Percentiles rank a stretch among this genome's conserved stretches.
Conservation (phyloP, 2,329 filamentous ascomycete genomes). For the Ciborinia camelliae region DNA sequence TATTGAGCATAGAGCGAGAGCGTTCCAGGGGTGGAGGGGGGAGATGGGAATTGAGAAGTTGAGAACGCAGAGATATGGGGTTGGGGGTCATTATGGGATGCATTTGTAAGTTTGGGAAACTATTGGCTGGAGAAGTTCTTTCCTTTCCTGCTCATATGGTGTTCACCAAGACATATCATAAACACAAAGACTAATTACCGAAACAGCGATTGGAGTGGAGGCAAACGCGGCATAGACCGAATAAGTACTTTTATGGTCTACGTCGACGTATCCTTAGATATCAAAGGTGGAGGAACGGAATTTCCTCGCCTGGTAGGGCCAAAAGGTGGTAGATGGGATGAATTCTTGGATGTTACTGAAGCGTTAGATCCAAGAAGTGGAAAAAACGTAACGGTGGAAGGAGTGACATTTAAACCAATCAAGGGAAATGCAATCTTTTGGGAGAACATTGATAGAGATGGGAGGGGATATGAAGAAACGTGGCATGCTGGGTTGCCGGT, state of each 20-base stretch:
- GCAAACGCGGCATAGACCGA: slow-evolving; percentile 41
- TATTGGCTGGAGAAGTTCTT: no score
- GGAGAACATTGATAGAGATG: slow-evolving; percentile 56
- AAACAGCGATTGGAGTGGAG: slow-evolving; percentile 57
- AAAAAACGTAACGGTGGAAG: slow-evolving; percentile 34
- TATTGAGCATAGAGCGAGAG: slow-evolving; percentile 54
- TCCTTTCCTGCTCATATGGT: neutral
- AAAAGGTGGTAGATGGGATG: slow-evolving; percentile 49
- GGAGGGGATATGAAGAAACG: slow-evolving; percentile 54
- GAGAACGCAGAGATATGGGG: slow-evolving; percentile 59
- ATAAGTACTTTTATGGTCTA: slow-evolving; percentile 62
- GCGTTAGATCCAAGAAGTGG: slow-evolving; percentile 21
- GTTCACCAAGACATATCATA: neutral
- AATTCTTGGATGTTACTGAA: slow-evolving; percentile 52
- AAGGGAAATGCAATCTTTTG: slow-evolving; percentile 59
- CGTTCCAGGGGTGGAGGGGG: slow-evolving; percentile 58
- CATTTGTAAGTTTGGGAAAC: slow-evolving; percentile 11
- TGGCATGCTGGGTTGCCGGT: slow-evolving; percentile 61
- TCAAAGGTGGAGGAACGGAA: slow-evolving; percentile 57
- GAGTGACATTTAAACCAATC: slow-evolving; percentile 56
- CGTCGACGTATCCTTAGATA: slow-evolving; percentile 41
- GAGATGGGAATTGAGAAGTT: slow-evolving; percentile 58
- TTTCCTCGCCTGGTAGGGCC: slow-evolving; percentile 50
- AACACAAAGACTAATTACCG: slow-evolving; percentile 29
- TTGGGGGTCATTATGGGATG: slow-evolving; percentile 52